These are phyloP conservation scores for Aphelidium insulamus DNA, from an alignment of 371 early-diverging fungal species.

Conservation along the genomic window DNA sequence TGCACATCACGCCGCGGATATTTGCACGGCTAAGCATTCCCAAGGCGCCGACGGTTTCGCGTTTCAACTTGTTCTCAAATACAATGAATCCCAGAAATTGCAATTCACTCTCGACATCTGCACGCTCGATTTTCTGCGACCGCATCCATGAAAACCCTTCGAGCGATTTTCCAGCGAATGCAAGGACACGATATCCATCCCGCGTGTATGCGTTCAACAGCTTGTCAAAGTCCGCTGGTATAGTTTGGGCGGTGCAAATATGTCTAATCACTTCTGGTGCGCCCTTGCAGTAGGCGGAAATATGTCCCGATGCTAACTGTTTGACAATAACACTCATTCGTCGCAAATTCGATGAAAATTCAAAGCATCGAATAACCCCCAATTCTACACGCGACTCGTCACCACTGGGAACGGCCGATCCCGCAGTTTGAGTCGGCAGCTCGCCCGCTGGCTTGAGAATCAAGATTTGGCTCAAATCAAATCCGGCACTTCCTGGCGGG, in stretches of 20 bases:
- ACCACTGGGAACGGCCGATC: too few relatives aligned
- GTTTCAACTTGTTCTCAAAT: constrained; percentile 97
- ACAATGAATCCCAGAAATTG: constrained; percentile 86
- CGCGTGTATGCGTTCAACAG: constrained; percentile 64
- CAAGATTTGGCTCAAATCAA: not conserved
- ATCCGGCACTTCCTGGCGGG: constrained; percentile 28
- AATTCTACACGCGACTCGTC: too few relatives aligned
- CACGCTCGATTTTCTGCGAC: constrained; percentile 54
- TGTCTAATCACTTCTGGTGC: constrained; percentile 84
- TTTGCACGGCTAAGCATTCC: constrained; percentile 59
- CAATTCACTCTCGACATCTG: constrained; percentile 63
- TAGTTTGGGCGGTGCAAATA: constrained; percentile 50
- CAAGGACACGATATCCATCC: constrained; percentile 88
- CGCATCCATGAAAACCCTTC: constrained; percentile 46
- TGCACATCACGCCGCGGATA: constrained; percentile 94
- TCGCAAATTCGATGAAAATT: constrained; percentile 78
- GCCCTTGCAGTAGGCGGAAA: constrained; percentile 86
- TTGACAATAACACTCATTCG: constrained; percentile 91
- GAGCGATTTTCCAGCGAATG: constrained; percentile 56
- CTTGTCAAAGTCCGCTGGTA: constrained; percentile 65
- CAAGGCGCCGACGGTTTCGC: constrained; percentile 61
- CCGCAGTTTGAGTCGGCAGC: constrained; percentile 2
- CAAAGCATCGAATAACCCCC: constrained; percentile 80
- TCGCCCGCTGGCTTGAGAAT: not conserved
- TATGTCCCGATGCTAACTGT: constrained; percentile 30